Conservation (phyloP, 1,284 basidiomycete species). For the Puccinia novopanici region DNA sequence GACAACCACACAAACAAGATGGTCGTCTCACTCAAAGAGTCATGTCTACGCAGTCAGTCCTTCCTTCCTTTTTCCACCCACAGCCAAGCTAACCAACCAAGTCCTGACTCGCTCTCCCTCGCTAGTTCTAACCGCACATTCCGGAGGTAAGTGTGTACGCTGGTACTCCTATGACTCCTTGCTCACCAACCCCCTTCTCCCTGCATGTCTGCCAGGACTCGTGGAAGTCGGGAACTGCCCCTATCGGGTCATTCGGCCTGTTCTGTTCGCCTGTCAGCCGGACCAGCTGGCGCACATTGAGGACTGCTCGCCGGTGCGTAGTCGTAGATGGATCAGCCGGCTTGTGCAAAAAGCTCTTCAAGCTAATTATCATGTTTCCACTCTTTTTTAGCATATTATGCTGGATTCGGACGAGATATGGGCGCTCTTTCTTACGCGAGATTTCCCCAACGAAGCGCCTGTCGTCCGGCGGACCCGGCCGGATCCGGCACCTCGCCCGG, state of each 20-base stretch:
- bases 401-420: constrained; percentile 48
- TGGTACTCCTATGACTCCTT: no score
- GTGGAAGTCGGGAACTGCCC: constrained; percentile 34
- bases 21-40: no score
- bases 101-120: no score
- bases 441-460: constrained; percentile 33
- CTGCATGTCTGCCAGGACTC: constrained; percentile 13
- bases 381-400: constrained; percentile 35
- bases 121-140: no score
- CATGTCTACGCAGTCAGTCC: no score
- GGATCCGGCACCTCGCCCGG: background rate
- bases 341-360: background rate
- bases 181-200: background rate
- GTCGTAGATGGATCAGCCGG: background rate
- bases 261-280: constrained; percentile 42
- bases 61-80: no score
- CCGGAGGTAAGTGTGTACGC: no score
- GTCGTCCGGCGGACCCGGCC: background rate
- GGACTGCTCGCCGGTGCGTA: constrained; percentile 40
- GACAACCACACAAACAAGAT: no score
- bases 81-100: no score
- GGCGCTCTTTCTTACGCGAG: constrained; percentile 15
- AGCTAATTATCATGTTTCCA: background rate
- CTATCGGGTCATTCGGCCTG: constrained; percentile 35
- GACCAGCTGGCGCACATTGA: constrained; percentile 48